Evolutionary conservation across 345 rosid species (phyloP).

Genomic region (Psidium guajava): DNA sequence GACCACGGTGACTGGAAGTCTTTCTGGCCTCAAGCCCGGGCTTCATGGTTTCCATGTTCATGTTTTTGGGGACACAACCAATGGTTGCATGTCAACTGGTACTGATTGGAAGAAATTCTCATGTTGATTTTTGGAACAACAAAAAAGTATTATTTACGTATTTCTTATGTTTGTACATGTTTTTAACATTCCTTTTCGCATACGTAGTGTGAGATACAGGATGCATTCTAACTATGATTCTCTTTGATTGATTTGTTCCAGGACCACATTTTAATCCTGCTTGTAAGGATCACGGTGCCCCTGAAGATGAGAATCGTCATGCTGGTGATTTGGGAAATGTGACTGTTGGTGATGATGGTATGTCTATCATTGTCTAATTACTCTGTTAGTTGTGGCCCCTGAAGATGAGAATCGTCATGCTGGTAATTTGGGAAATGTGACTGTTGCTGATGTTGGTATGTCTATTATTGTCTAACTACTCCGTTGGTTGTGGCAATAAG

Average conservation of each 20-base stretch:
- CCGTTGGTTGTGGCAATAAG: not conserved
- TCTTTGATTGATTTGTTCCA: not conserved
- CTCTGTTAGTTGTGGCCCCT: constrained; percentile 10
- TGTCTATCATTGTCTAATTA: not conserved
- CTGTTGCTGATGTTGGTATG: constrained; percentile 74
- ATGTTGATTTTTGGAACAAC: not conserved
- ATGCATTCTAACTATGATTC: not conserved
- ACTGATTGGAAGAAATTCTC: not conserved
- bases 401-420: constrained; percentile 85
- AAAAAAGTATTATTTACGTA: not conserved
- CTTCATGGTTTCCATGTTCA: constrained; percentile 91
- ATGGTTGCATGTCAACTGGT: constrained; percentile 98
- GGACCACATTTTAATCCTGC: constrained; percentile 91
- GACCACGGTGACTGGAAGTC: constrained; percentile 60
- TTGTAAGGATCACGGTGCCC: constrained; percentile 84
- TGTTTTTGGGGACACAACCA: constrained; percentile 87
- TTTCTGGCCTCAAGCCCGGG: constrained; percentile 84
- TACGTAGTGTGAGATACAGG: not conserved
- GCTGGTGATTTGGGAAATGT: constrained; percentile 93
- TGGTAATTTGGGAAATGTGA: constrained; percentile 80
- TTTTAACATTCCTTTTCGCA: not conserved
- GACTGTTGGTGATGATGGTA: constrained; percentile 76
- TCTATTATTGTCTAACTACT: not conserved
- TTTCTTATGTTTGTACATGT: not conserved
- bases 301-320: constrained; percentile 77